Percentiles rank a stretch among this genome's conserved stretches.
Evolutionary conservation across 2,329 filamentous ascomycete species (phyloP).

Genomic region (Colletotrichum filicis): DNA sequence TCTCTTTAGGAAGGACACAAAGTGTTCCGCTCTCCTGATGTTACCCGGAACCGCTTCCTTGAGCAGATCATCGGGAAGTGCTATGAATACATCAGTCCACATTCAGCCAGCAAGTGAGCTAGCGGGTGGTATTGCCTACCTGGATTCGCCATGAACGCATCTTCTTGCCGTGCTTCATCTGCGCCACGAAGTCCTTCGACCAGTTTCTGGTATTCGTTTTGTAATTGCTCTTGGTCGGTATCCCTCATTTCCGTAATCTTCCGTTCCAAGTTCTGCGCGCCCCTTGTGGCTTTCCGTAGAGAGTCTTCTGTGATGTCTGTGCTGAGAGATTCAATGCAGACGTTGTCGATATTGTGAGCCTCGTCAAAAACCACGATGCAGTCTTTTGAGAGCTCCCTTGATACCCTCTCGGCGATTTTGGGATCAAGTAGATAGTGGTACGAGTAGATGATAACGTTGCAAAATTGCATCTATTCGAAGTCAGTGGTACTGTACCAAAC

Average conservation of each 20-base stretch:
- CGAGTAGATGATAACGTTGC: conserved; percentile 99
- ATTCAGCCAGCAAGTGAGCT: not conserved
- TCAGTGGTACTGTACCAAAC: conserved; percentile 4
- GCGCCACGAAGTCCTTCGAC: conserved; percentile 91
- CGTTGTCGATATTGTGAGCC: conserved; percentile 99
- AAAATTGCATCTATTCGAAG: conserved; percentile 85
- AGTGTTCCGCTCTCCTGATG: conserved; percentile 94
- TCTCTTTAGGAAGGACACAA: conserved; percentile 91
- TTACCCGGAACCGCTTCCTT: conserved; percentile 98
- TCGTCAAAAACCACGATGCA: conserved; percentile 99
- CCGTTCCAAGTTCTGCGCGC: conserved; percentile 88
- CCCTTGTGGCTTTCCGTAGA: conserved; percentile 87
- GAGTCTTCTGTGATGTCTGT: conserved; percentile 98
- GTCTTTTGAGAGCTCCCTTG: conserved; percentile 95
- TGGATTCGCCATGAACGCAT: conserved; percentile 97
- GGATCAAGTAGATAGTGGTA: conserved; percentile 98
- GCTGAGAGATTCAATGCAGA: conserved; percentile 96
- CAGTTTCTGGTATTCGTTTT: conserved; percentile 94
- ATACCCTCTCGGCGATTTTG: conserved; percentile 96
- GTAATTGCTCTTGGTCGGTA: conserved; percentile 93
- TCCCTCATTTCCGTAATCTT: conserved; percentile 95
- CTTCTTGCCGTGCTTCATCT: conserved; percentile 90
- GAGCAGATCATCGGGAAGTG: conserved; percentile 90
- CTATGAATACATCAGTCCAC: conserved; percentile 50
- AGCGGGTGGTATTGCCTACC: conserved; percentile 46